A percentile compares a stretch with the other conserved stretches of the same genome.
These are phyloP conservation scores for Euphorbia celastroides DNA, from an alignment of 441 rosid species.

Conservation along the genomic window DNA sequence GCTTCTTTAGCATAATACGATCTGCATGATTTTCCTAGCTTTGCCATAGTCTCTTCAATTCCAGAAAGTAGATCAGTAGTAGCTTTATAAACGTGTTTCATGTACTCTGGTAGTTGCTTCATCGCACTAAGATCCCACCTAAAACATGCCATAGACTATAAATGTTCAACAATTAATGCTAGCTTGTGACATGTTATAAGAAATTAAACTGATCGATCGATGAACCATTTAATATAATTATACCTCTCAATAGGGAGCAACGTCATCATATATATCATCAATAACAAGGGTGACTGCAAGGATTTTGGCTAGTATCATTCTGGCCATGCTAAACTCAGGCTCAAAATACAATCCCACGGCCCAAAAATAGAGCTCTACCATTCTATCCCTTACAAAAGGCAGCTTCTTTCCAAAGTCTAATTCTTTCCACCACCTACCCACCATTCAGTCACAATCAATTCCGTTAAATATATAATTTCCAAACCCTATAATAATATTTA, in stretches of 20 bases:
- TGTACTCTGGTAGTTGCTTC: constrained; percentile 28
- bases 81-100: constrained; percentile 20
- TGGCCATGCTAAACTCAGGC: constrained; percentile 12
- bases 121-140: constrained; percentile 31
- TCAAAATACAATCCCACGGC: constrained; percentile 12
- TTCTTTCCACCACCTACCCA: constrained; percentile 30
- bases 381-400: constrained; percentile 15
- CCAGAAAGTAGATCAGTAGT: constrained; percentile 20
- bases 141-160: not conserved
- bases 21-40: constrained; percentile 14
- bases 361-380: constrained; percentile 17
- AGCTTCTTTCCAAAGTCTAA: constrained; percentile 8
- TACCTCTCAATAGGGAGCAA: constrained; percentile 20
- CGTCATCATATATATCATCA: constrained; percentile 30
- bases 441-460: too few relatives aligned
- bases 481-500: not conserved
- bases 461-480: too few relatives aligned
- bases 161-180: too few relatives aligned
- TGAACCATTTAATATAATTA: too few relatives aligned
- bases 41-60: not conserved
- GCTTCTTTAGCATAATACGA: constrained; percentile 21
- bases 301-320: constrained; percentile 22
- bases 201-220: too few relatives aligned
- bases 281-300: constrained; percentile 9
- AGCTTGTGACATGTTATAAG: too few relatives aligned